Percentiles rank a stretch among this genome's conserved stretches.
Conservation (phyloP, 306 rosid species). For the Vicia villosa region DNA sequence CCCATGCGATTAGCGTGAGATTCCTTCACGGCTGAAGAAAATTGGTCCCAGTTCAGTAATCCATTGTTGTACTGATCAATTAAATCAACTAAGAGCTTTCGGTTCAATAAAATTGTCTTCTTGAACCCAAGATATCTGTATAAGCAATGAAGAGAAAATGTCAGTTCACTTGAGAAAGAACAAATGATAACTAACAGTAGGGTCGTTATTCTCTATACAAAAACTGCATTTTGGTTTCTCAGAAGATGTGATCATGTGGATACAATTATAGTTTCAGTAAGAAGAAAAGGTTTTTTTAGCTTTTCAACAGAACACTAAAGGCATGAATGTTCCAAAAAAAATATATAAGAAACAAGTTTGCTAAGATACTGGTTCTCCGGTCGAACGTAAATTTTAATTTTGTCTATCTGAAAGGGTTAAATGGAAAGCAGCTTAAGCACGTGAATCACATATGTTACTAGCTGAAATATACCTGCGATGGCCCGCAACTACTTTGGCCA, state of each 20-base stretch:
- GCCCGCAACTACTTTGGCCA: conserved; percentile 99
- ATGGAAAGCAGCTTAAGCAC: neutral
- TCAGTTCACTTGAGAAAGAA: conserved; percentile 29
- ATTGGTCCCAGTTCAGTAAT: conserved; percentile 70
- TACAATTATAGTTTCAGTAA: conserved; percentile 19
- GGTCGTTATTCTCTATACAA: neutral
- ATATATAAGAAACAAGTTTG: neutral
- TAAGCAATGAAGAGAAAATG: conserved; percentile 28
- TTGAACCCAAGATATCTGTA: conserved; percentile 87
- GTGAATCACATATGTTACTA: neutral
- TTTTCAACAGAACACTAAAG: neutral
- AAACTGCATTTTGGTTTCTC: neutral
- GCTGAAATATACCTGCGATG: conserved; percentile 81
- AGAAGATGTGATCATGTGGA: neutral
- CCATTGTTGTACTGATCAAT: conserved; percentile 71
- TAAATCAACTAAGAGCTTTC: conserved; percentile 80
- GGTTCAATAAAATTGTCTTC: conserved; percentile 79
- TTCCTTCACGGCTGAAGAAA: conserved; percentile 79
- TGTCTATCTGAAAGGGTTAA: neutral
- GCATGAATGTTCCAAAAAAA: neutral
- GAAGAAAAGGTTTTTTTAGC: neutral
- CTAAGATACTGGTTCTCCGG: neutral
- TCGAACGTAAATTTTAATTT: neutral
- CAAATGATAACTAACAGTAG: neutral
- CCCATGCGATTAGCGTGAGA: conserved; percentile 89